Base-by-base conservation (phyloP, 1,284 basidiomycete genomes). In the Vanrija sp. region DNA sequence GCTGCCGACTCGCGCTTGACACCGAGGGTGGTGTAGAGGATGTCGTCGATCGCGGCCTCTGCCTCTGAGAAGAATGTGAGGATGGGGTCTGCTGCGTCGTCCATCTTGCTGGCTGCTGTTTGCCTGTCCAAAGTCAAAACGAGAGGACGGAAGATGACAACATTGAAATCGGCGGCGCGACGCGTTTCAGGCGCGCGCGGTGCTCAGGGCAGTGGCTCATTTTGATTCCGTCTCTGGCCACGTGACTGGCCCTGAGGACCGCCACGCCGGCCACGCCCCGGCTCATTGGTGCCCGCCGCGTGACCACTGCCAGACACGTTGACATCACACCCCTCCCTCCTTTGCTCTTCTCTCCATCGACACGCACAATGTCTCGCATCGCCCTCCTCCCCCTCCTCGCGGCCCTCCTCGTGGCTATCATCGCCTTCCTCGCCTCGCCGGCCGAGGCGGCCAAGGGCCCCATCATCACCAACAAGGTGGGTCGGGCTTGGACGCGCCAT, bases 401-500 rank as follows among this genome's bases (percentile, higher is more conserved):
- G 15, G 85, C 87, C 0, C 79, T 90, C 65, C 75, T 87, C 81
- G 64, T 83, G 80, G 34, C 83, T 82, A 68, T 82, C 81, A 49
- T 63, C 57, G 52, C 53, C 46, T 65, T 74, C 61, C 49, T 64
- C 57, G 58, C 65, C 26, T 57, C 57, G 10, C 52, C 62, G 21
- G 71, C 64, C 8, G 65, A 75, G 46, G 74, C 76, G 6, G 62
- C 70, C 54, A 78, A 78, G 61, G 74, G 75, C 16, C 92, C 92
- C 16, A 85, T 83, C 78, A 86, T 96, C 69, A 94, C 92, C 49
- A 79, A 89, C 83, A 91, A 88, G 79, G 71, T 68, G 26, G 23
- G 65, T 51, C 1, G 5, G 26, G 12, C 19, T 18, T 12, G 42
- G 5, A 23, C 28, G 28, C 28, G 28, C 7, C 28, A 10, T n/a